phyloP scores from a whole-genome alignment of 306 rosid species.

The Sicyos edulis region DNA sequence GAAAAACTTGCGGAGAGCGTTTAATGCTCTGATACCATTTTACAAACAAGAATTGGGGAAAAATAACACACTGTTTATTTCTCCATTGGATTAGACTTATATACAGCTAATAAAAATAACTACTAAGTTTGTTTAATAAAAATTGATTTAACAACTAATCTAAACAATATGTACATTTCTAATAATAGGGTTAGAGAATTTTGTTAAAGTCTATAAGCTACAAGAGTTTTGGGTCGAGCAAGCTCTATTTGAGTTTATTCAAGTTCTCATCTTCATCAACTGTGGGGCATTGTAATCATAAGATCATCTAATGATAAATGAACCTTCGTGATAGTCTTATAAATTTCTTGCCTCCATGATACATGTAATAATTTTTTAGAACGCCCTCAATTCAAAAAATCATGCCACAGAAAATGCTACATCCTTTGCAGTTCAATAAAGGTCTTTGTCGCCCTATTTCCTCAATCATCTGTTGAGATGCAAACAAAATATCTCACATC shows the following conservation, averaged over 20 bases:
- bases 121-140: too few species aligned
- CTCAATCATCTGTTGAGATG: too few species aligned
- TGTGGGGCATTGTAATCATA: constrained; percentile 57
- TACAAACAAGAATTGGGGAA: too few species aligned
- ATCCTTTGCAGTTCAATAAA: constrained; percentile 48
- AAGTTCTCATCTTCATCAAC: constrained; percentile 32
- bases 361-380: too few species aligned
- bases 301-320: constrained; percentile 42
- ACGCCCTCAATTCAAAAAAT: constrained; percentile 48
- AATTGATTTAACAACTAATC: too few species aligned
- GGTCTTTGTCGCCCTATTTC: constrained; percentile 25
- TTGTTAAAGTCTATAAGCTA: constrained; percentile 29
- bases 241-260: constrained; percentile 43
- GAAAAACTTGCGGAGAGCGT: too few species aligned
- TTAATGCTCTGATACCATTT: too few species aligned
- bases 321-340: constrained; percentile 44
- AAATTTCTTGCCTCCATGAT: constrained; percentile 54
- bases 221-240: constrained; percentile 25
- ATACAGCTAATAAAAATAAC: too few species aligned
- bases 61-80: too few species aligned
- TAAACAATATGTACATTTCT: too few species aligned
- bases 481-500: too few species aligned
- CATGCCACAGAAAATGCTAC: constrained; percentile 47
- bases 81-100: too few species aligned
- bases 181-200: background rate